Base-by-base conservation (phyloP, 345 rosid species). In the Punica granatum region DNA sequence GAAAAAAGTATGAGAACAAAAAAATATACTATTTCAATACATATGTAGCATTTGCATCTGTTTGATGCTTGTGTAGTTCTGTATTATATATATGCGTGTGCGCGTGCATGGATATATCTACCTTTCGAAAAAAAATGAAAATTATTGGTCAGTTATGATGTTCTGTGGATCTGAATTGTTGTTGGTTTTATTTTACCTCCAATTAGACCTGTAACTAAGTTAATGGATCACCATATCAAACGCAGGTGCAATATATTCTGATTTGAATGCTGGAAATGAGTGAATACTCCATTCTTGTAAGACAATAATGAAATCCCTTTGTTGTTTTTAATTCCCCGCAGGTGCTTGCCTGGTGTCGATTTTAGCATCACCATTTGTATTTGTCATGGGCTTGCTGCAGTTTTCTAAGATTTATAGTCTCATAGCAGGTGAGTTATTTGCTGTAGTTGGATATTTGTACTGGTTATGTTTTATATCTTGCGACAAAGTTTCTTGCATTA, bases 281-380 rank as follows among this genome's bases (percentile, higher is more conserved):
- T 62, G 37, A 14, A 4, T 1, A 1, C 12, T 16, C 31, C 21
- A n/a, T 48, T 33, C 7, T 49, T 19, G 2, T 9, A 3, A 67
- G 8, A 15, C 32, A 1, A 35, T 67, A 21, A 63, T 11, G n/a
- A 3, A 43, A 2, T 49, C 2, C 30, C 35, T 26, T 2, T 70
- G 11, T 11, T 33, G 44, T 37, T 60, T 36, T 25, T 28, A n/a
- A 8, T 9, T 26, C 43, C 58, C 67, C 63, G 33, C 71, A 94
- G 99, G 97, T 72, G 90, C 97, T 19, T 83, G 89, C 37, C 69
- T 88, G 16, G 89, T 86, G 66, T 88, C 99, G 23, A 44, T 77
- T 67, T 60, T 88, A 72, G 85, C 97, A 63, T 86, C 89, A 60
- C 97, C 96, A 11, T 10, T 84, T 53, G 82, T 85, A 4, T 70